phyloP scores from a whole-genome alignment of 2,329 filamentous ascomycete genomes.

The Trichoderma breve region DNA sequence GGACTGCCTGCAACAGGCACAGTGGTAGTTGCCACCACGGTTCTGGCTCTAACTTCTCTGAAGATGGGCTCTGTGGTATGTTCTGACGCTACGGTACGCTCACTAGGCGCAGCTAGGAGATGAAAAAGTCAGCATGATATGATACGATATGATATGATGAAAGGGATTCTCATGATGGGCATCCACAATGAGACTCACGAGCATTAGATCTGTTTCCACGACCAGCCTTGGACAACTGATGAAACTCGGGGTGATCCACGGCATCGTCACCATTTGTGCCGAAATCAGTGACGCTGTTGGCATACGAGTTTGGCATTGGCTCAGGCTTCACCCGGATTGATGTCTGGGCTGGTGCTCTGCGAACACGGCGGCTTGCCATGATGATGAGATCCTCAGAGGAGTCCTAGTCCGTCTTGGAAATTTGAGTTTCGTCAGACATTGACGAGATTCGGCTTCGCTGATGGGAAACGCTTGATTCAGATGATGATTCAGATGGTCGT shows the following conservation, averaged over 20 bases:
- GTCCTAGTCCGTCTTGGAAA: neutral
- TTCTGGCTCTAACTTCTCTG: slow-evolving; percentile 37
- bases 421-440: neutral
- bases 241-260: slow-evolving; percentile 20
- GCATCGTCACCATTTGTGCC: slow-evolving; percentile 25
- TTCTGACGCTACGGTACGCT: slow-evolving; percentile 33
- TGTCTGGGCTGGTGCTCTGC: too few species aligned
- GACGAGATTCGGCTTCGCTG: neutral
- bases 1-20: slow-evolving; percentile 25
- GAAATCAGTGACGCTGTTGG: slow-evolving; percentile 5
- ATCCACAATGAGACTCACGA: slow-evolving; percentile 34
- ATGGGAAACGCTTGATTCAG: neutral
- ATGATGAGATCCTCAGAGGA: neutral
- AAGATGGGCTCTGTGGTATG: slow-evolving; percentile 31
- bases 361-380: slow-evolving; percentile 26
- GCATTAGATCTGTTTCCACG: slow-evolving; percentile 37
- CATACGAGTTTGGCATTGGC: slow-evolving; percentile 25
- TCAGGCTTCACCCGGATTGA: slow-evolving; percentile 27
- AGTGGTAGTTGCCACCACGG: slow-evolving; percentile 19
- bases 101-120: slow-evolving; percentile 38
- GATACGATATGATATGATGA: neutral
- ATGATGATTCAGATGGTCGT: neutral
- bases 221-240: slow-evolving; percentile 29
- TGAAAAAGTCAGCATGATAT: slow-evolving; percentile 19
- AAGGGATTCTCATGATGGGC: neutral